Evolutionary conservation across 306 rosid genomes (phyloP).

Genomic region (Lathyrus aphaca): DNA sequence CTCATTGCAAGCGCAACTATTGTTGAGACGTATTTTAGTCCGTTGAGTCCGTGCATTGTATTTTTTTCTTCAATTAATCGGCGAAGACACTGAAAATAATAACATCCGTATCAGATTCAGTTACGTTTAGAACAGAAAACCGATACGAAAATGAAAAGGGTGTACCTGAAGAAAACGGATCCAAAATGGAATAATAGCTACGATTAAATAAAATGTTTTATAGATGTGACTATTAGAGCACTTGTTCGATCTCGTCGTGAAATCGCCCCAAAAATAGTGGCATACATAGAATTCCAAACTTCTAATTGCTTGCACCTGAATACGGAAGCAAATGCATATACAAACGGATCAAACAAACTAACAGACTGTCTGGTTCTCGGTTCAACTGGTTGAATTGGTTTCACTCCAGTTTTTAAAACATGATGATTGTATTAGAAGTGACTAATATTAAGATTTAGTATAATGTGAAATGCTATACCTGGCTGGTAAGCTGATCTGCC

Average conservation of each 20-base stretch:
- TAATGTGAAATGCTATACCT: constrained; percentile 46
- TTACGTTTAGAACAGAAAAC: too few species aligned
- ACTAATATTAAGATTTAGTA: constrained; percentile 29
- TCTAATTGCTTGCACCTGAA: constrained; percentile 80
- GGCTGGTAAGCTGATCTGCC: constrained; percentile 90
- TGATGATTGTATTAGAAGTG: background rate
- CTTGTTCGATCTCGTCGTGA: constrained; percentile 62
- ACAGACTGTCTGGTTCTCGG: background rate
- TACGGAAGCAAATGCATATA: background rate
- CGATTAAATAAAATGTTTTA: constrained; percentile 59
- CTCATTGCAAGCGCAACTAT: constrained; percentile 33
- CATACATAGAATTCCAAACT: constrained; percentile 79
- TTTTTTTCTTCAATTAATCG: constrained; percentile 34
- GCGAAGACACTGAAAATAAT: constrained; percentile 29
- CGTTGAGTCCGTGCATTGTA: constrained; percentile 33
- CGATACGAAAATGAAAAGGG: too few species aligned
- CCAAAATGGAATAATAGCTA: constrained; percentile 80
- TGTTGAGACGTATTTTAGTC: constrained; percentile 39
- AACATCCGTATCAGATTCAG: constrained; percentile 20
- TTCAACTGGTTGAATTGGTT: background rate
- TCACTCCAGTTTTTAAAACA: background rate
- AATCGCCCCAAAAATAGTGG: constrained; percentile 71
- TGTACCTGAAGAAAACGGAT: constrained; percentile 74
- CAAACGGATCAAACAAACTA: background rate
- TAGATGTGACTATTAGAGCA: constrained; percentile 55